A percentile compares a stretch with the other conserved stretches of the same genome.
These are phyloP conservation scores for Hawksworthiomyces lignivorus DNA, from an alignment of 2,329 filamentous ascomycete genomes.

Conservation along the genomic window DNA sequence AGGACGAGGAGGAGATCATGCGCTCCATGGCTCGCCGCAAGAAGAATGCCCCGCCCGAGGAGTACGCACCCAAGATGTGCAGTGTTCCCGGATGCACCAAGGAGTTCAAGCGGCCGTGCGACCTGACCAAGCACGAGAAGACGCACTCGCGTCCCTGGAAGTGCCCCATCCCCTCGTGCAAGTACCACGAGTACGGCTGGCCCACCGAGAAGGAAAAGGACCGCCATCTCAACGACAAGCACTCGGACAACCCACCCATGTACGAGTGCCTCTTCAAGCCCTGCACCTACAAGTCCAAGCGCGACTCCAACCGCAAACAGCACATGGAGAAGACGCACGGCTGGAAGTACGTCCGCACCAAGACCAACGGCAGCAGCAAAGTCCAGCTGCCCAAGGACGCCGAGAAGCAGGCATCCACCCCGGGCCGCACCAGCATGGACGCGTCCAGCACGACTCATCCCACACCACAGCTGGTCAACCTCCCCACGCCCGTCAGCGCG, in stretches of 20 bases:
- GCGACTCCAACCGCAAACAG: constrained; percentile 94
- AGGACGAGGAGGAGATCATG: constrained; percentile 74
- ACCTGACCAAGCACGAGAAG: constrained; percentile 96
- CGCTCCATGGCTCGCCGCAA: constrained; percentile 94
- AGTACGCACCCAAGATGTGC: constrained; percentile 74
- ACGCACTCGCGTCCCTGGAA: constrained; percentile 96
- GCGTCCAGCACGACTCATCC: constrained; percentile 38
- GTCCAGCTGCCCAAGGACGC: background rate
- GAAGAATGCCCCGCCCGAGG: constrained; percentile 82
- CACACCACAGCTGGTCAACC: constrained; percentile 52
- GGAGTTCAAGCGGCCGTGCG: constrained; percentile 93
- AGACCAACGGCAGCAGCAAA: constrained; percentile 72
- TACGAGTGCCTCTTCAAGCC: constrained; percentile 76
- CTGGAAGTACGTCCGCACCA: constrained; percentile 85
- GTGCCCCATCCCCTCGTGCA: constrained; percentile 74
- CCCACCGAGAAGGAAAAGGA: constrained; percentile 97
- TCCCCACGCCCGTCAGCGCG: constrained; percentile 56
- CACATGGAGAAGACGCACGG: constrained; percentile 97
- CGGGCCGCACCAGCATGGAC: constrained; percentile 29
- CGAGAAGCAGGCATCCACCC: background rate
- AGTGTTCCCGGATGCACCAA: constrained; percentile 71
- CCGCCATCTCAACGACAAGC: constrained; percentile 93
- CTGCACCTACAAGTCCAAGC: constrained; percentile 91
- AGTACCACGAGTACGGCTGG: constrained; percentile 85
- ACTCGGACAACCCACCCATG: constrained; percentile 70